Evolutionary conservation across 2,329 filamentous ascomycete species (phyloP).

Genomic region (Diaporthe humulicola): DNA sequence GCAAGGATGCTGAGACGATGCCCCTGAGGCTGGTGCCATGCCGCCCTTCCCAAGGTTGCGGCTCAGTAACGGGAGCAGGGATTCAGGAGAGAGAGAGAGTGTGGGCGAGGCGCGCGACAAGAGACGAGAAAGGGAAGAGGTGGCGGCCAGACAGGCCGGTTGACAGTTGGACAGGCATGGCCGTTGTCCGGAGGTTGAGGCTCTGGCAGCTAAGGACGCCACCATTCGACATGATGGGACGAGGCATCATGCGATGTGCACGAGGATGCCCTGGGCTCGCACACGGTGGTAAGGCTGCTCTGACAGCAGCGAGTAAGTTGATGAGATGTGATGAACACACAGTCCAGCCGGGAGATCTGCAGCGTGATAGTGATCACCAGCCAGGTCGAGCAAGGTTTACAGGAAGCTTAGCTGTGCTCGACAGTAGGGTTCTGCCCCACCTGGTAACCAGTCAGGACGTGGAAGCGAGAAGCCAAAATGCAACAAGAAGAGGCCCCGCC

Average conservation of each 20-base stretch:
- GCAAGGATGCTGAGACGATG: constrained; percentile 19
- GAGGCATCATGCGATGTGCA: constrained; percentile 19
- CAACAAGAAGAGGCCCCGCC: not conserved
- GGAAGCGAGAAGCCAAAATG: not conserved
- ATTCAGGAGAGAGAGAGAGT: no score
- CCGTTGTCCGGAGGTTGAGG: constrained; percentile 8
- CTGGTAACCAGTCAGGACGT: not conserved
- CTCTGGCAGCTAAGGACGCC: constrained; percentile 27
- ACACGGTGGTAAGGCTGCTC: not conserved
- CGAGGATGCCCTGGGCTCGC: constrained; percentile 5
- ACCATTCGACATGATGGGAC: constrained; percentile 22
- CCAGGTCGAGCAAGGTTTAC: constrained; percentile 8
- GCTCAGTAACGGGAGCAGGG: constrained; percentile 1
- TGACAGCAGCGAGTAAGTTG: constrained; percentile 19
- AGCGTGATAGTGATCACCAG: constrained; percentile 19
- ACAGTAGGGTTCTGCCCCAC: constrained; percentile 6
- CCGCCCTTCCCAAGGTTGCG: not conserved
- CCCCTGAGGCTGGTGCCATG: constrained; percentile 24
- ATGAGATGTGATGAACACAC: constrained; percentile 20
- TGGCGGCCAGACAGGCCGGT: not conserved
- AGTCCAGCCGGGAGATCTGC: constrained; percentile 16
- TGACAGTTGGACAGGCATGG: constrained; percentile 5
- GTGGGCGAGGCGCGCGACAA: constrained; percentile 11
- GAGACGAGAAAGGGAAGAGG: not conserved
- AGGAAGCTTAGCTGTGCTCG: constrained; percentile 21